phyloP scores from a whole-genome alignment of 2,329 filamentous ascomycete species.

The Ceratocystis ficicola region DNA sequence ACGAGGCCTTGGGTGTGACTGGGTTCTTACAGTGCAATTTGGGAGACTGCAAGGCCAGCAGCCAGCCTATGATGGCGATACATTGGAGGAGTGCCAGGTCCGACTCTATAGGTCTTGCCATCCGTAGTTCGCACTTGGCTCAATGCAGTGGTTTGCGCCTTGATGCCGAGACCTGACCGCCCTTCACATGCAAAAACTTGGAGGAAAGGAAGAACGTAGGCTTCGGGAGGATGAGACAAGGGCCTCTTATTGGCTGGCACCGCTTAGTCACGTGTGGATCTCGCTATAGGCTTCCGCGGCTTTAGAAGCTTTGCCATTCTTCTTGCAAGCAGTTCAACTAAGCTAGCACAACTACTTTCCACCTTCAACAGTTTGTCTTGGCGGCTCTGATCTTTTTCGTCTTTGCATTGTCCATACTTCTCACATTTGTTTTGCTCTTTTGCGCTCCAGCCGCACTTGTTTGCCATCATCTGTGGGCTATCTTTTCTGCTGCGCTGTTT shows the following conservation, averaged over 20 bases:
- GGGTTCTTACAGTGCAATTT: neutral
- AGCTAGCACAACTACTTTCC: neutral
- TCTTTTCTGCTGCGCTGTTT: neutral
- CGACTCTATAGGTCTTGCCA: neutral
- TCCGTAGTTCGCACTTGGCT: neutral
- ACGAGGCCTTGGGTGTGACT: neutral
- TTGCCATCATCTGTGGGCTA: neutral
- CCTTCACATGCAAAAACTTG: neutral
- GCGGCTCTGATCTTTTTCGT: too few species aligned
- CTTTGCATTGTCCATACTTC: too few species aligned
- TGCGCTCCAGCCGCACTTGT: neutral
- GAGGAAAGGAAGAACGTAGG: neutral
- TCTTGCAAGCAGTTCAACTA: neutral
- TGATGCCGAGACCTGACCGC: neutral
- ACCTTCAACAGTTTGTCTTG: neutral
- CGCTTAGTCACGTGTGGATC: slow-evolving; percentile 7
- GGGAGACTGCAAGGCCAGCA: neutral
- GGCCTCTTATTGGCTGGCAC: slow-evolving; percentile 1
- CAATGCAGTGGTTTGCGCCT: neutral
- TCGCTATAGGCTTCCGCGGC: neutral
- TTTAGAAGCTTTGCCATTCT: neutral
- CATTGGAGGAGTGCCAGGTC: neutral
- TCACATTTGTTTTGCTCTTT: too few species aligned
- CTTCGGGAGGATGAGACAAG: slow-evolving; percentile 2
- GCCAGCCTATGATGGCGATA: too few species aligned